Evolutionary conservation across 78 protist genomes (phyloP).

Genomic region (Emiliania huxleyi): DNA sequence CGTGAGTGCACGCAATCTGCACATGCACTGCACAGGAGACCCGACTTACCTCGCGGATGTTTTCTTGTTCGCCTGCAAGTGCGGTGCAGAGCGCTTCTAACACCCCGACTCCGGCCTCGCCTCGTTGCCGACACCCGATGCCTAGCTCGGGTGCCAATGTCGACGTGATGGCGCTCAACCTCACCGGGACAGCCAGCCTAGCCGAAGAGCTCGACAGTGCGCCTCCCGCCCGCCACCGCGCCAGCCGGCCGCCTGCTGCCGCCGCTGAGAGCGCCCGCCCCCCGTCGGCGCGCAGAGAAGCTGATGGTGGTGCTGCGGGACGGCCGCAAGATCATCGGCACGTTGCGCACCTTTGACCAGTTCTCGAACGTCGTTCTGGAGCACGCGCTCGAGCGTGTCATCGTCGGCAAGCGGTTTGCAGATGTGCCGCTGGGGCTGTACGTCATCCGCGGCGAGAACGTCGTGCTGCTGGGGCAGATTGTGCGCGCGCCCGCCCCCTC

Average conservation of each 20-base stretch:
- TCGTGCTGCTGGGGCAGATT: slow-evolving; percentile 70
- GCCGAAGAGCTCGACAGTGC: slow-evolving; percentile 15
- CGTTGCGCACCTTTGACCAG: slow-evolving; percentile 82
- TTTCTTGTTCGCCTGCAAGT: too few species aligned
- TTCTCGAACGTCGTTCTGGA: slow-evolving; percentile 79
- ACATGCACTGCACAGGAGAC: too few species aligned
- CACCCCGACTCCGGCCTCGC: too few species aligned
- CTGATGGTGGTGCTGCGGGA: slow-evolving; percentile 78
- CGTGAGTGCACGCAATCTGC: too few species aligned
- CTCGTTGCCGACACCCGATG: too few species aligned
- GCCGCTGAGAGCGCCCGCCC: background rate
- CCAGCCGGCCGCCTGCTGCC: background rate
- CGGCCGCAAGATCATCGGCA: slow-evolving; percentile 80
- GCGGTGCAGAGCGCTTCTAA: too few species aligned
- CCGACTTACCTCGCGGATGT: too few species aligned
- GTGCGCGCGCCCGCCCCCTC: background rate
- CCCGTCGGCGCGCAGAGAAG: slow-evolving; percentile 37
- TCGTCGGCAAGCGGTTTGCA: slow-evolving; percentile 62
- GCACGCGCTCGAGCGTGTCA: slow-evolving; percentile 71
- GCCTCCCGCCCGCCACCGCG: background rate
- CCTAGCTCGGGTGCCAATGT: too few species aligned
- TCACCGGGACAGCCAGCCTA: slow-evolving; percentile 3
- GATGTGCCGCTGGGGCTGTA: slow-evolving; percentile 72
- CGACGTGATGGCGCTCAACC: too few species aligned
- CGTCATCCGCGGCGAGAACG: slow-evolving; percentile 79